Percentiles rank a stretch among this genome's conserved stretches.
These are phyloP conservation scores for Tanacetum coccineum DNA, from an alignment of 129 eudicot genomes.

Conservation along the genomic window DNA sequence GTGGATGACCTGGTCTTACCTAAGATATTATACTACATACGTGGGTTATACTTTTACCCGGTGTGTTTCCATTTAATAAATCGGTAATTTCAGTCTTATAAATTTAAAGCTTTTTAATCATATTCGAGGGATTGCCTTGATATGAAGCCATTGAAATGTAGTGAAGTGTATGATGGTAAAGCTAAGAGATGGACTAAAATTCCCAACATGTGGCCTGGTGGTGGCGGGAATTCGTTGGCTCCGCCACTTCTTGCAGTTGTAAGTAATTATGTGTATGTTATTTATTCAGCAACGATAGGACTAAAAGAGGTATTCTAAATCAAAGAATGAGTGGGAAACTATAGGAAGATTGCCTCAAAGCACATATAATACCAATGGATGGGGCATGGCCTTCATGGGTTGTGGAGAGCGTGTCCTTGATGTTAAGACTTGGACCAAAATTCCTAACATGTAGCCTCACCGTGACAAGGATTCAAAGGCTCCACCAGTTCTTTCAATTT, in stretches of 20 bases:
- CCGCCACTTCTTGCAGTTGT: conserved; percentile 81
- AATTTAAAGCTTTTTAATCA: too few species aligned
- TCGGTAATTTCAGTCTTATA: too few species aligned
- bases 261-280: conserved; percentile 66
- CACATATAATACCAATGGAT: conserved; percentile 66
- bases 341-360: conserved; percentile 73
- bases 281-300: conserved; percentile 69
- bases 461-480: too few species aligned
- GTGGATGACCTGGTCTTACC: too few species aligned
- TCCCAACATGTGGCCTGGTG: conserved; percentile 53
- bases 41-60: too few species aligned
- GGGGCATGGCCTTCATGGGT: conserved; percentile 87
- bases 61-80: too few species aligned
- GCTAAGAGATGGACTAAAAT: conserved; percentile 60
- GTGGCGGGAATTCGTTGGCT: conserved; percentile 30
- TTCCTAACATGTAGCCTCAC: too few species aligned
- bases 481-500: too few species aligned
- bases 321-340: conserved; percentile 43
- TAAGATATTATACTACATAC: too few species aligned
- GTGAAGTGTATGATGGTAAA: conserved; percentile 61
- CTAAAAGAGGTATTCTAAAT: conserved; percentile 62
- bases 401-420: conserved; percentile 22
- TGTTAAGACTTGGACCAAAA: too few species aligned
- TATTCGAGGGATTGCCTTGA: too few species aligned
- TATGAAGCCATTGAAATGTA: conserved; percentile 69